Evolutionary conservation across 805 yeast genomes (phyloP), one percentile per base, ranked within the genome.

Genomic region (Candida adriatica): DNA sequence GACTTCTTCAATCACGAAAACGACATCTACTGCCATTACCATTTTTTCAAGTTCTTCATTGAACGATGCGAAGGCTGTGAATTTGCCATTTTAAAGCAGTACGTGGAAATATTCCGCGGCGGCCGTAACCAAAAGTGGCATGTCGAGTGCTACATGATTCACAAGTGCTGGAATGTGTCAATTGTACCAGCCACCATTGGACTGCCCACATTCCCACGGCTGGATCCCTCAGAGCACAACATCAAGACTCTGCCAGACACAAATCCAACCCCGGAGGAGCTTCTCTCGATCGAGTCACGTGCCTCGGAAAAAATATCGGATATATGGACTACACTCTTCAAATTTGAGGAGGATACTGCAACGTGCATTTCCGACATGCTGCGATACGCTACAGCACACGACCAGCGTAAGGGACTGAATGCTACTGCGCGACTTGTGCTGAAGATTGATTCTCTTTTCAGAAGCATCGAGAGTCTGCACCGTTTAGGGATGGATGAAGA

Each of bases 81-180:
- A 36, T 79, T 84, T 22, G 84, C 96, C 2, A 92, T 94, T 31
- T 72, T 94, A 22, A 87, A 87, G 52, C 97, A 92, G 53, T 92
- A 87, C 56, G 95, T 90, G 22, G 96, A 90, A 56, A 75, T 90
- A 27, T 84, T 76, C 39, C 70, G 92, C 45, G 95, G 96, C 30
- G 96, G 96, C 15, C 71, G 79, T 45, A 80, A 83, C 37, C 95
- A 88, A 55, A 94, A 86, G 53, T 92, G 99, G 99, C 99, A 92
- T 58, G 97, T 96, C 2, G 97, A 94, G 55, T 92, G 99, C 63
- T 92, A 87, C 53, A 94, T 94, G 87, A 94, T 92, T 29, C 88
- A 83, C 62, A 88, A 88, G 56, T 88, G 86, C 50, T 92, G 98
- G 98, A 87, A 86, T 52, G 94, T 88, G 14, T 71, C 78, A 35